Evolutionary conservation across 345 rosid species (phyloP), one percentile per base, ranked within the genome.

Genomic region (Boechera stricta): DNA sequence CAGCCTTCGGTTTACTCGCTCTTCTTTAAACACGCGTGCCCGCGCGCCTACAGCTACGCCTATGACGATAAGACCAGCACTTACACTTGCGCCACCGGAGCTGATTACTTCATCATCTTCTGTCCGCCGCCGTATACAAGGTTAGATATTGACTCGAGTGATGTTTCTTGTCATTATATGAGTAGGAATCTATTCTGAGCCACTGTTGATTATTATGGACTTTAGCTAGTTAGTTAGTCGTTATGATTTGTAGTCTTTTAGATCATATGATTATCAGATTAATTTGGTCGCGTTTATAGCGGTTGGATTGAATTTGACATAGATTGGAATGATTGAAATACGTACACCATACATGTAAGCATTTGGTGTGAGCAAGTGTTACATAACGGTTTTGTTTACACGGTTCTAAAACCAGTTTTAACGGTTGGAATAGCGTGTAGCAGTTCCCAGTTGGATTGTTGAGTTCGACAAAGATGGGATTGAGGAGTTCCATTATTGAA

Each of bases 61-160:
- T 94, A 94, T 45, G 97, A 94, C 12, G 98, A 94, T 35, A 79
- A 73, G 85, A 94, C 97, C 38, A 94, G 97, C 73, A 92, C 97
- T 1, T 92, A 90, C 85, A 89, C 95, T 5, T 94, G 97, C 60
- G 86, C 86, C 5, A 85, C 87, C 4, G 81, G 84, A 2, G 87
- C 93, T 3, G 89, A 88, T 67, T 94, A 94, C 61, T 54, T 67
- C 10, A 82, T 94, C 84, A 82, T 87, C 39, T 92, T 94, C 76
- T 92, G 98, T 82, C 98, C 98, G 6, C 86, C 84, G 41, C 98
- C 98, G 11, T 90, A 90, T 54, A 81, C 91, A 74, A 94, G 98
- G 97, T 92, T 44, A 74, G 69, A 5, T 9, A 44, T 13, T 81
- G 60, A 66, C 77, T 31, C 10, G 42, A 9, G 24, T 15, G 26